Evolutionary conservation across 768 basidiomycete species (phyloP), one percentile per base, ranked within the genome.

Genomic region (Lentinula raphanica): DNA sequence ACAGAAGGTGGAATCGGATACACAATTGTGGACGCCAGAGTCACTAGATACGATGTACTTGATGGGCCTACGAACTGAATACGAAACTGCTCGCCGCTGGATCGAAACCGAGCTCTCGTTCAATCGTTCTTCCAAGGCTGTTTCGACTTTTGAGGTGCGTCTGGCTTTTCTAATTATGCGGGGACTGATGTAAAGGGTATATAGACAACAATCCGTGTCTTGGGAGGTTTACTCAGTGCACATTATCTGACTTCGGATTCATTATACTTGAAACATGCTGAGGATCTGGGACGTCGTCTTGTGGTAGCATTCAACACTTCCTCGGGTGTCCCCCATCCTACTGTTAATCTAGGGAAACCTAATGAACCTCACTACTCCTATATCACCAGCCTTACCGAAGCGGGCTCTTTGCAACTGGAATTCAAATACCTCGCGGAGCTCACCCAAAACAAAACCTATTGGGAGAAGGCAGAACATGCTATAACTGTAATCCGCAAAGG

Each of bases 61-160:
- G 57, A 82, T 90, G 80, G 86, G 80, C 0, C 71, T 90, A 17
- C 71, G 76, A 11, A 80, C 80, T 1, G 89, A 91, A 67, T 88
- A 86, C 67, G 56, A 72, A 55, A 73, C 84, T 15, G 85, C 88
- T 13, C 71, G 82, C 12, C 63, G 78, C 31, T 92, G 89, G 89
- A 74, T 89, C 28, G 71, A 72, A 32, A 71, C 74, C 15, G 64
- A 74, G 19, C 68, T 91, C 28, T 69, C 72, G 3, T 88, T 90
- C 63, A 86, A 88, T 31, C 75, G 78, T 25, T 83, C 88, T 61
- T 85, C 17, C 13, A 19, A 44, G 13, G 74, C 23, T 67, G 77
- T 42, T 84, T 82, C 66, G 90, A 87, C 86, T 3, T 91, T 91
- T 63, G 89, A 91, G 78, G 88, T 88, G 58, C 44, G 81, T 65